Evolutionary conservation across 2,329 filamentous ascomycete genomes (phyloP).

Genomic region (Hypoxylon sp.): DNA sequence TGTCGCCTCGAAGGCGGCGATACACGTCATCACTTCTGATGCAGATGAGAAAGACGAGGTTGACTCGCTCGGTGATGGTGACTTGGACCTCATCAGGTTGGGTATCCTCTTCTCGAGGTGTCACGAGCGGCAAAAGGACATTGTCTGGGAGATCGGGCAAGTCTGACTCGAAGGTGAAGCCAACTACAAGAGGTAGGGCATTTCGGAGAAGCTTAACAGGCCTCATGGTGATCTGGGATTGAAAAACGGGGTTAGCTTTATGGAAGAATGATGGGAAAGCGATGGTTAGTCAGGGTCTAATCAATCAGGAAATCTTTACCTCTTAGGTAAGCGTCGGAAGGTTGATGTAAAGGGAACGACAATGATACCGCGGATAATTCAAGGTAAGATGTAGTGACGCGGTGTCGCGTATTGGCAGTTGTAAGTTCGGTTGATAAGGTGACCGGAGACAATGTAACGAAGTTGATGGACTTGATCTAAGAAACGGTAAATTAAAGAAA

Average conservation of each 20-base stretch:
- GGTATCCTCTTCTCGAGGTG: background rate
- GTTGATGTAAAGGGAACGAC: background rate
- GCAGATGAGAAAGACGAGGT: slow-evolving; percentile 20
- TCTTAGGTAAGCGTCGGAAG: background rate
- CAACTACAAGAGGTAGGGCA: slow-evolving; percentile 2
- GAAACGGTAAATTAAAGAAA: background rate
- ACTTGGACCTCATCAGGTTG: no score
- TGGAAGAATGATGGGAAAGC: background rate
- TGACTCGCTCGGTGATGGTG: no score
- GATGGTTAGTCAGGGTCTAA: background rate
- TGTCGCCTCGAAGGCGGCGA: slow-evolving; percentile 30
- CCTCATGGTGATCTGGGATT: slow-evolving; percentile 2
- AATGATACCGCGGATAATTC: background rate
- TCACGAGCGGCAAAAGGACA: slow-evolving; percentile 17
- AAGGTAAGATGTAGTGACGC: no score
- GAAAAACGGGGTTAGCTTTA: no score
- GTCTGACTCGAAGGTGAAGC: slow-evolving; percentile 23
- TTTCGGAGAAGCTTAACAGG: background rate
- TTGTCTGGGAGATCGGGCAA: slow-evolving; percentile 1
- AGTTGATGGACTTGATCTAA: background rate
- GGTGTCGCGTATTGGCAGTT: background rate
- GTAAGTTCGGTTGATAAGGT: background rate
- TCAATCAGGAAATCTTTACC: background rate
- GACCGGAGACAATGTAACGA: background rate
- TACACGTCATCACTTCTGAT: slow-evolving; percentile 39